Conservation (phyloP, 2,329 filamentous ascomycete species). For the Escovopsis sp. region DNA sequence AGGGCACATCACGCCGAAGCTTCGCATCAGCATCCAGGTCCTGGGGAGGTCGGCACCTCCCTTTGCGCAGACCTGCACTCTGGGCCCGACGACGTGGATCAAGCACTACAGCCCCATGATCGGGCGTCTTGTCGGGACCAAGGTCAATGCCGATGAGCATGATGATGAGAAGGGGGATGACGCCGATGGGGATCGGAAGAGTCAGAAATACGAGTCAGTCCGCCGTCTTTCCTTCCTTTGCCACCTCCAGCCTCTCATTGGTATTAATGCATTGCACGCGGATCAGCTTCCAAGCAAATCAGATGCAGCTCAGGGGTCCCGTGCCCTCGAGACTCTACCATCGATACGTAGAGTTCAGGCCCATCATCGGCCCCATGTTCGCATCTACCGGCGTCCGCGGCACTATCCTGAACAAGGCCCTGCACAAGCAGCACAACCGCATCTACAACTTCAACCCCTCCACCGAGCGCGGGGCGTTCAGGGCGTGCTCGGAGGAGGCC, state of each 20-base stretch:
- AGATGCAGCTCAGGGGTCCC: conserved; percentile 76
- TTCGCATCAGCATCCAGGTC: conserved; percentile 64
- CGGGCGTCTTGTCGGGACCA: conserved; percentile 62
- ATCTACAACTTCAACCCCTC: conserved; percentile 77
- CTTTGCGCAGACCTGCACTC: conserved; percentile 59
- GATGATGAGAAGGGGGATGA: conserved; percentile 19
- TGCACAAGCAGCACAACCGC: conserved; percentile 79
- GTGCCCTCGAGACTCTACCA: conserved; percentile 73
- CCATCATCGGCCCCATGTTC: conserved; percentile 84
- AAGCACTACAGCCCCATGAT: conserved; percentile 85
- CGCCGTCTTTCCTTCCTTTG: neutral
- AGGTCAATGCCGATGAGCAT: conserved; percentile 46
- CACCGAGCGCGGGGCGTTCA: conserved; percentile 58
- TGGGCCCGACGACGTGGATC: conserved; percentile 61
- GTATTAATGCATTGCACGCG: neutral
- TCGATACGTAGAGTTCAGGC: conserved; percentile 83
- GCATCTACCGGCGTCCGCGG: conserved; percentile 63
- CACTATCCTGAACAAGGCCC: conserved; percentile 63
- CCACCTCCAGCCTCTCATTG: neutral
- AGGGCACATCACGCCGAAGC: conserved; percentile 51
- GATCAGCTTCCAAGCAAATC: conserved; percentile 74
- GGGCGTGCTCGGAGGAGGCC: conserved; percentile 52
- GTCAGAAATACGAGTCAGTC: conserved; percentile 63
- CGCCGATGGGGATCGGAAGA: conserved; percentile 29
- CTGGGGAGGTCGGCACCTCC: conserved; percentile 59